Percentiles rank a stretch among this genome's conserved stretches.
Conservation (phyloP, 768 basidiomycete species). For the Neoboletus magnificus region DNA sequence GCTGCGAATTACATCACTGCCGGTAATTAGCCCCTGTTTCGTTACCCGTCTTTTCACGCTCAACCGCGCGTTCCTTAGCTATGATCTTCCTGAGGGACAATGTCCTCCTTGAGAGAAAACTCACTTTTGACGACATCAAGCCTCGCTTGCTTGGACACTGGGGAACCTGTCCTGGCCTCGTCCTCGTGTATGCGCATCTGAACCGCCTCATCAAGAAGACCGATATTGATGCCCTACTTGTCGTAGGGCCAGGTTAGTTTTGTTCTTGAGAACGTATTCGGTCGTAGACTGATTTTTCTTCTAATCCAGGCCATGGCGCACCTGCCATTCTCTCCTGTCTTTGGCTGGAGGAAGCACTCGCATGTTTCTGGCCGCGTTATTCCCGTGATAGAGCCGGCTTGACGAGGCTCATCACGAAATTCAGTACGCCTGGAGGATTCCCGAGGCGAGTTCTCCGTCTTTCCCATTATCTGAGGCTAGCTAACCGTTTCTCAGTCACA, state of each 20-base stretch:
- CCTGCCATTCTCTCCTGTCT: constrained; percentile 83
- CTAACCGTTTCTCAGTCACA: constrained; percentile 43
- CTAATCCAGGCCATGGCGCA: constrained; percentile 65
- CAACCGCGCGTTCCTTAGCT: constrained; percentile 36
- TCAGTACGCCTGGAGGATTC: constrained; percentile 82
- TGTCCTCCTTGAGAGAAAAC: constrained; percentile 56
- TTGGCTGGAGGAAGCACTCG: constrained; percentile 78
- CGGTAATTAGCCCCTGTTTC: constrained; percentile 37
- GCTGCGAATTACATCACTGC: constrained; percentile 71
- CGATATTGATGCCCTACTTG: constrained; percentile 62
- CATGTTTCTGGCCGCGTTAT: constrained; percentile 55
- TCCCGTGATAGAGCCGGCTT: constrained; percentile 57
- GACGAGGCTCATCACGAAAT: constrained; percentile 64
- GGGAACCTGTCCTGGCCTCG: constrained; percentile 80
- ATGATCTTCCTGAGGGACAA: constrained; percentile 85
- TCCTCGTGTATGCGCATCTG: constrained; percentile 68
- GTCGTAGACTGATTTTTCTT: background rate
- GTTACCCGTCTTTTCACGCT: background rate
- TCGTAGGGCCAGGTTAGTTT: constrained; percentile 69
- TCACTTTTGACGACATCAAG: constrained; percentile 73
- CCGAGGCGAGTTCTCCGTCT: constrained; percentile 49
- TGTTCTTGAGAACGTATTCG: background rate
- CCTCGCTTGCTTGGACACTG: constrained; percentile 78
- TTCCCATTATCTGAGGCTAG: background rate
- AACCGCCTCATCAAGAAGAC: constrained; percentile 61